phyloP scores from a whole-genome alignment of 805 yeast species.

The Sungouiozyma ichnusensis region DNA sequence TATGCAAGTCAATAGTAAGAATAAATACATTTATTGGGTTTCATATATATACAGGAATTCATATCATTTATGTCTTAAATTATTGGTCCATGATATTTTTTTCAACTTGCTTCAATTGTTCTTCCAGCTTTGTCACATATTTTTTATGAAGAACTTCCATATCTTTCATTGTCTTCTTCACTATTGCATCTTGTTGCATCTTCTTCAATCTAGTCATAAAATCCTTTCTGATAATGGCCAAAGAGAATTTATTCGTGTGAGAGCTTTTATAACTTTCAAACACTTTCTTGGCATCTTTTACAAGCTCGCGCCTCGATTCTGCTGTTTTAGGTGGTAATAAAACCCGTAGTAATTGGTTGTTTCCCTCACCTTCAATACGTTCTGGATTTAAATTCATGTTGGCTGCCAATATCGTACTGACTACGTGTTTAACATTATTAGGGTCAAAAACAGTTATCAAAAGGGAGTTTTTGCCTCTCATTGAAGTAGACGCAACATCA shows the following conservation, averaged over 20 bases:
- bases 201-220: constrained; percentile 46
- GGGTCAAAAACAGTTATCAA: constrained; percentile 86
- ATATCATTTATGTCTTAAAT: too few species aligned
- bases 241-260: constrained; percentile 33
- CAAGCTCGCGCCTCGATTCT: constrained; percentile 46
- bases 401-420: constrained; percentile 60
- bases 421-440: constrained; percentile 52
- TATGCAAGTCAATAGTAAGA: constrained; percentile 1
- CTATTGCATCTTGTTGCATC: constrained; percentile 37
- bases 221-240: constrained; percentile 48
- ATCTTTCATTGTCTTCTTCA: constrained; percentile 44
- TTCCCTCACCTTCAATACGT: constrained; percentile 53
- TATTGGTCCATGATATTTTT: constrained; percentile 23
- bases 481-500: constrained; percentile 58
- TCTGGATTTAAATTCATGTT: constrained; percentile 74
- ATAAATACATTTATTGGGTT: constrained; percentile 1
- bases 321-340: constrained; percentile 67
- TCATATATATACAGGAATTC: not conserved
- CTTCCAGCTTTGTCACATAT: constrained; percentile 47
- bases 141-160: constrained; percentile 64
- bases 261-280: constrained; percentile 54
- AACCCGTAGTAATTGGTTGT: constrained; percentile 62
- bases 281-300: constrained; percentile 52
- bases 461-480: constrained; percentile 56
- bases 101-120: constrained; percentile 46